These are phyloP conservation scores for Nicotiana paniculata DNA, from an alignment of 257 asterid species.

Conservation along the genomic window DNA sequence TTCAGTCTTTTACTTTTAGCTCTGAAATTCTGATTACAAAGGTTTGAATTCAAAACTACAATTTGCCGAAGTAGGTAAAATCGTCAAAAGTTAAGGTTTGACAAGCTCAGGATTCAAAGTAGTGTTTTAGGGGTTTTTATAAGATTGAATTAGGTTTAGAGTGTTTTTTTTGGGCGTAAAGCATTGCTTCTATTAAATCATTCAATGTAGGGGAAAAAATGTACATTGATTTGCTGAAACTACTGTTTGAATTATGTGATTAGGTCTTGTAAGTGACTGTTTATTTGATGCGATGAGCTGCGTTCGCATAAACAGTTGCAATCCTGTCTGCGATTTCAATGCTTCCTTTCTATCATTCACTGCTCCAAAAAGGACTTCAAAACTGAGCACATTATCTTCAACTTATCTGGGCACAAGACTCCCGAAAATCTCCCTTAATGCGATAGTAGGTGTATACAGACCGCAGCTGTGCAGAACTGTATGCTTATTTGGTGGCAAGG, in stretches of 20 bases:
- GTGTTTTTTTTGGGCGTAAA: not conserved
- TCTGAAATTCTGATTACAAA: not conserved
- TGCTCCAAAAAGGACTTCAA: conserved; percentile 19
- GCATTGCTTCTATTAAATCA: not conserved
- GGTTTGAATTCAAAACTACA: not conserved
- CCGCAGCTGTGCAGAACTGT: conserved; percentile 27
- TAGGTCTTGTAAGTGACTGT: conserved; percentile 25
- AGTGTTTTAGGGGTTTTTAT: not conserved
- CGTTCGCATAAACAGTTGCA: conserved; percentile 27
- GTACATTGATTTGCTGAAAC: not conserved
- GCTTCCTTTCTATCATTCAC: conserved; percentile 4
- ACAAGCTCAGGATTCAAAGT: not conserved
- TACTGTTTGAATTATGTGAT: conserved; percentile 13
- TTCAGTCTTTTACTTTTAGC: too few relatives aligned
- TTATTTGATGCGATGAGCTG: conserved; percentile 34
- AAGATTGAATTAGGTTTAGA: not conserved
- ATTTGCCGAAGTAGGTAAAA: not conserved
- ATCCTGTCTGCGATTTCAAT: conserved; percentile 12
- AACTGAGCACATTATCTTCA: conserved; percentile 13
- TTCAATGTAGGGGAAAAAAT: not conserved
- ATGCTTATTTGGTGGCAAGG: conserved; percentile 57
- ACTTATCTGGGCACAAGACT: conserved; percentile 23
- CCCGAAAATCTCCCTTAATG: conserved; percentile 23
- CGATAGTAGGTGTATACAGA: conserved; percentile 17
- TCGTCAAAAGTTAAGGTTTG: too few relatives aligned